Evolutionary conservation across 1,284 basidiomycete genomes (phyloP).

Genomic region (Blastosporella zonata): DNA sequence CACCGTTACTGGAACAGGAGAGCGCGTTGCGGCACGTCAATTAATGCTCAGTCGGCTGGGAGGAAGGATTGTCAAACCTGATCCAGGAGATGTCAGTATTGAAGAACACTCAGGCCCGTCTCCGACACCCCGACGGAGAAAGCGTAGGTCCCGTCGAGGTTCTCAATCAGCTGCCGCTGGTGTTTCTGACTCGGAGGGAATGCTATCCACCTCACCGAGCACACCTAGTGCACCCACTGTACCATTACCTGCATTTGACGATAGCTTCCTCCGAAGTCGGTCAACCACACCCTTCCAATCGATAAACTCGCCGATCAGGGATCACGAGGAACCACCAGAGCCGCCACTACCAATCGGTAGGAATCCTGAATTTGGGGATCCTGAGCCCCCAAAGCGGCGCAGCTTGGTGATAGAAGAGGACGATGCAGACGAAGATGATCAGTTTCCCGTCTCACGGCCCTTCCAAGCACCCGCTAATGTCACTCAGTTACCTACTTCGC

Average conservation of each 20-base stretch:
- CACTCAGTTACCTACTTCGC: conserved; percentile 28
- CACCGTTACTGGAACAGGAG: conserved; percentile 69
- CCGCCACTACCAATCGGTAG: conserved; percentile 23
- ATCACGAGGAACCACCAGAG: conserved; percentile 26
- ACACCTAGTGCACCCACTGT: conserved; percentile 58
- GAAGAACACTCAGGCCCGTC: conserved; percentile 55
- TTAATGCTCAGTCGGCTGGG: conserved; percentile 61
- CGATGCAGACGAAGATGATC: conserved; percentile 36
- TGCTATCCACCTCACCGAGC: conserved; percentile 54
- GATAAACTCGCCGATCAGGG: conserved; percentile 28
- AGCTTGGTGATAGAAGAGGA: conserved; percentile 63
- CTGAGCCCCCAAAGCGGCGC: conserved; percentile 49
- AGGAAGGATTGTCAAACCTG: conserved; percentile 60
- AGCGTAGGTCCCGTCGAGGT: conserved; percentile 56
- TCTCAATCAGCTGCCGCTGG: conserved; percentile 47
- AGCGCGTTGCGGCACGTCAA: conserved; percentile 65
- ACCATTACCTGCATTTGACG: conserved; percentile 43
- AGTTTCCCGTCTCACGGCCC: conserved; percentile 33
- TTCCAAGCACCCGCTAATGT: conserved; percentile 27
- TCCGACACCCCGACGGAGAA: conserved; percentile 49
- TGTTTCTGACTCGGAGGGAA: conserved; percentile 60
- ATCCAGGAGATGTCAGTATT: conserved; percentile 59
- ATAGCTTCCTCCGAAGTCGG: conserved; percentile 31
- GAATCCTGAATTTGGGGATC: conserved; percentile 27
- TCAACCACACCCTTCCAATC: conserved; percentile 41